These are phyloP conservation scores for Talaromyces albobiverticillius DNA, from an alignment of 2,329 filamentous ascomycete species.

Conservation along the genomic window DNA sequence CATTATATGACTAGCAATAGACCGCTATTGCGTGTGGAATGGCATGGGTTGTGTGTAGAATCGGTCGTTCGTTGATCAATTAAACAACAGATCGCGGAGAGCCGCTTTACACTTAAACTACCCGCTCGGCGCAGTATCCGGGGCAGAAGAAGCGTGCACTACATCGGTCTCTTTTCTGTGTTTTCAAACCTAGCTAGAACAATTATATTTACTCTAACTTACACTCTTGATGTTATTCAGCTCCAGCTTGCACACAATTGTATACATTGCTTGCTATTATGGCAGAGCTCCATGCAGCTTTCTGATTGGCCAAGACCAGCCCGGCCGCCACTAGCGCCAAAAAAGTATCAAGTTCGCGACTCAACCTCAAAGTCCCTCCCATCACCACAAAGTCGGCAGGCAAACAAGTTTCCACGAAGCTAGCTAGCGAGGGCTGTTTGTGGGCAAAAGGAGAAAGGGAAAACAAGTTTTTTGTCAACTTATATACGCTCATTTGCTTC, in stretches of 20 bases:
- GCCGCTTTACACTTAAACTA: not conserved
- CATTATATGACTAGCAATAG: slow-evolving; percentile 24
- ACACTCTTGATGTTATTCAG: no score
- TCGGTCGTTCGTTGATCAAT: no score
- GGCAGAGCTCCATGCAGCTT: not conserved
- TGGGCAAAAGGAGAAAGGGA: not conserved
- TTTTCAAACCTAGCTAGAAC: no score
- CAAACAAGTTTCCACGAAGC: not conserved
- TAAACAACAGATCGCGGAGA: no score
- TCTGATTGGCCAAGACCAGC: slow-evolving; percentile 18
- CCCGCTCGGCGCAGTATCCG: not conserved
- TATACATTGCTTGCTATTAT: not conserved
- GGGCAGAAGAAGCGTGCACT: no score
- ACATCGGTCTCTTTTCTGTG: no score
- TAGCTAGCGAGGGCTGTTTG: not conserved
- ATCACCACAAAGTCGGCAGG: not conserved
- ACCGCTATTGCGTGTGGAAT: not conserved
- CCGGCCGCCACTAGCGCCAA: slow-evolving; percentile 28
- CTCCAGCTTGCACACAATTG: no score
- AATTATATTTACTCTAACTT: no score
- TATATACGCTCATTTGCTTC: not conserved
- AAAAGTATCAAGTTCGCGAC: slow-evolving; percentile 5
- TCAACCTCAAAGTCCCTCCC: not conserved
- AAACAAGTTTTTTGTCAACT: not conserved
- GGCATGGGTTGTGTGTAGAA: not conserved